A percentile compares a stretch with the other conserved stretches of the same genome.
phyloP scores from a whole-genome alignment of 345 rosid species.

The Euphorbia tirucalli region DNA sequence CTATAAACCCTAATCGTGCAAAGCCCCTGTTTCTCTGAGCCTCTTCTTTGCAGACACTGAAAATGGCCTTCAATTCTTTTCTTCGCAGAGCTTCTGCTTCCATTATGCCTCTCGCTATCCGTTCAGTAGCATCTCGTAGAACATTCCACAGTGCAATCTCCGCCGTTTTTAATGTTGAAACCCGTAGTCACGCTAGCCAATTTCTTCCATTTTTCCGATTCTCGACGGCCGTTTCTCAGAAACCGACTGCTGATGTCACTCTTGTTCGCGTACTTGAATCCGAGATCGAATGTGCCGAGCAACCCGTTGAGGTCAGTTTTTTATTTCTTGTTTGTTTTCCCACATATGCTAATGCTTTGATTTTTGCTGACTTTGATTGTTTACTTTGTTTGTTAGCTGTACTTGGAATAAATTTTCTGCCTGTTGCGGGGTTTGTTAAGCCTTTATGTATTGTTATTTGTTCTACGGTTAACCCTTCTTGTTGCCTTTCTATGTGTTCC shows the following conservation, averaged over 20 bases:
- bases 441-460: not conserved
- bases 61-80: constrained; percentile 24
- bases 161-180: constrained; percentile 13
- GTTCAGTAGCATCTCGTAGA: constrained; percentile 36
- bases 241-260: constrained; percentile 36
- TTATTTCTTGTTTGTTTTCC: not conserved
- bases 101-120: constrained; percentile 35
- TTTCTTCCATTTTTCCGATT: constrained; percentile 22
- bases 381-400: not conserved
- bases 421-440: not conserved
- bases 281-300: constrained; percentile 53
- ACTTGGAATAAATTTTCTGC: not conserved
- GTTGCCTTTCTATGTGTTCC: no score
- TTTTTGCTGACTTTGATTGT: not conserved
- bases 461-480: not conserved
- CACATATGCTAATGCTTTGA: not conserved
- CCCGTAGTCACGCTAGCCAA: not conserved
- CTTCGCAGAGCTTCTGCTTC: constrained; percentile 49
- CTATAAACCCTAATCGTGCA: constrained; percentile 5
- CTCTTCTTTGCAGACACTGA: not conserved
- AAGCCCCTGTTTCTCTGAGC: not conserved
- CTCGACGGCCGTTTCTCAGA: constrained; percentile 27
- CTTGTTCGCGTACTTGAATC: constrained; percentile 42
- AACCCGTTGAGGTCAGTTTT: constrained; percentile 25
- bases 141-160: constrained; percentile 22